These are phyloP conservation scores for Tetrapisispora fleetii DNA, from an alignment of 805 yeast genomes.

Conservation along the genomic window DNA sequence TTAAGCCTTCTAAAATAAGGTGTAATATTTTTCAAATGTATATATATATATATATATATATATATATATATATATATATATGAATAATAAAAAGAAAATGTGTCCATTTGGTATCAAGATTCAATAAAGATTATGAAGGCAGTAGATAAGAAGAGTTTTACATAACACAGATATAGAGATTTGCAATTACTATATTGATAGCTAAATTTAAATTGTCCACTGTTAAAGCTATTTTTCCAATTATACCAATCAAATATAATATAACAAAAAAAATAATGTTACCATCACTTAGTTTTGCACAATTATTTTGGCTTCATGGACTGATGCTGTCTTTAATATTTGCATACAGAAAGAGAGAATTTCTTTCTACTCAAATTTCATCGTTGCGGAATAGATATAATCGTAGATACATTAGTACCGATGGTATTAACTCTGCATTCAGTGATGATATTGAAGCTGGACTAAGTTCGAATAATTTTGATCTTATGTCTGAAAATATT, in stretches of 20 bases:
- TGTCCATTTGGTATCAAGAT: background rate
- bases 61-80: background rate
- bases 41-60: no score
- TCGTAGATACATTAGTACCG: slow-evolving; percentile 20
- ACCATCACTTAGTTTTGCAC: background rate
- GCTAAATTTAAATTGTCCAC: no score
- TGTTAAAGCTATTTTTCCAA: no score
- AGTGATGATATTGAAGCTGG: slow-evolving; percentile 48
- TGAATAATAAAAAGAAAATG: background rate
- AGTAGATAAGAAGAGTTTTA: no score
- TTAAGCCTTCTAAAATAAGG: background rate
- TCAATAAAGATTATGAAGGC: no score
- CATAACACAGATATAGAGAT: no score
- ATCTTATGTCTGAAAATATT: slow-evolving; percentile 37
- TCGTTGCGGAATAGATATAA: background rate
- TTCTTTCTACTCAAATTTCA: background rate
- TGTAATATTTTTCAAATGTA: background rate
- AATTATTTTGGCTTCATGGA: background rate
- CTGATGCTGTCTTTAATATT: background rate
- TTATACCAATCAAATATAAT: no score
- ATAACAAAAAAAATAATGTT: background rate
- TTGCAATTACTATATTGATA: no score
- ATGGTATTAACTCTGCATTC: slow-evolving; percentile 27
- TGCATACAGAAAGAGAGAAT: slow-evolving; percentile 1
- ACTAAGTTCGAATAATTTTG: slow-evolving; percentile 48